Percentiles rank a stretch among this genome's conserved stretches.
phyloP scores from a whole-genome alignment of 106 monocot species.

The Chionographis japonica region DNA sequence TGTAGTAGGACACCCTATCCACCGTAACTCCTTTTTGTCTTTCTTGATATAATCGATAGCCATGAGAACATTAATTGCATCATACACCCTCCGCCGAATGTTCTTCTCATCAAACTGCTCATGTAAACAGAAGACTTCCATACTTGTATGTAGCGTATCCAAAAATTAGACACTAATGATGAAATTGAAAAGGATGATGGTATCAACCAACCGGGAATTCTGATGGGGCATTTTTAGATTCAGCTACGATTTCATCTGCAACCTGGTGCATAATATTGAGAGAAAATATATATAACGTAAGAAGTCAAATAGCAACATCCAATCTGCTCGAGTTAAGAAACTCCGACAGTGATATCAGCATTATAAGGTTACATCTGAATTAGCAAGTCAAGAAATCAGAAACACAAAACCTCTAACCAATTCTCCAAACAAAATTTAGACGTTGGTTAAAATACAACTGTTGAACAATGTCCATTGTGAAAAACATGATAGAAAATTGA shows the following conservation, averaged over 20 bases:
- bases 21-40: slow-evolving; percentile 67
- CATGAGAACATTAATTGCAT: slow-evolving; percentile 82
- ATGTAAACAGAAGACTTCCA: slow-evolving; percentile 2
- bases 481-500: too few relatives aligned
- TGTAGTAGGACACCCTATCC: slow-evolving; percentile 50
- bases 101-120: slow-evolving; percentile 79
- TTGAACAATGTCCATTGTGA: too few relatives aligned
- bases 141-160: neutral
- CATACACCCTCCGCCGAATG: slow-evolving; percentile 72
- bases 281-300: too few relatives aligned
- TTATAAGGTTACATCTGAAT: neutral
- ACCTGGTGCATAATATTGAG: slow-evolving; percentile 26
- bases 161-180: slow-evolving; percentile 3
- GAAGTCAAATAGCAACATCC: neutral
- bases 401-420: neutral
- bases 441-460: too few relatives aligned
- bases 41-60: slow-evolving; percentile 59
- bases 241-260: slow-evolving; percentile 67
- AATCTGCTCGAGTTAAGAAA: neutral
- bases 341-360: neutral
- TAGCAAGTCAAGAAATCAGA: neutral
- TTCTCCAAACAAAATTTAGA: too few relatives aligned
- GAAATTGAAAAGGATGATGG: neutral
- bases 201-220: slow-evolving; percentile 12
- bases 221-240: slow-evolving; percentile 26